Conservation (phyloP, 805 yeast genomes). For the Scheffersomyces amazonensis region DNA sequence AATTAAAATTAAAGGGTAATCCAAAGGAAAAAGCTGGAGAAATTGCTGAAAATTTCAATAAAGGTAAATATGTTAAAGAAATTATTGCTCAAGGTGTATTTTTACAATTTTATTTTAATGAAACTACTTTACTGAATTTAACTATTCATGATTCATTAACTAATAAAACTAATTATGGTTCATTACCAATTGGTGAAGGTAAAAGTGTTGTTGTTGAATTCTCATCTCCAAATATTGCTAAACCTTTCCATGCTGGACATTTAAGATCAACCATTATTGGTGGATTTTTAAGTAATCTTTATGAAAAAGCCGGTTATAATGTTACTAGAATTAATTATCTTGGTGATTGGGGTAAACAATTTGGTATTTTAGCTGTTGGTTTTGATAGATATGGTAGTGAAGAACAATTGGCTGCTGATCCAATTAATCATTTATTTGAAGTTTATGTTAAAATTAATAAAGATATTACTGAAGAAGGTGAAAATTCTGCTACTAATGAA, state of each 20-base stretch:
- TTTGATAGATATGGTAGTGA: conserved; percentile 82
- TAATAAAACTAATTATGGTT: conserved; percentile 65
- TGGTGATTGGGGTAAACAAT: conserved; percentile 99
- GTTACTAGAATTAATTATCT: conserved; percentile 89
- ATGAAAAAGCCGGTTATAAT: conserved; percentile 90
- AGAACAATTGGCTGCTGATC: conserved; percentile 66
- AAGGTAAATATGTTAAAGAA: conserved; percentile 62
- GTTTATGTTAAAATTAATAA: conserved; percentile 86
- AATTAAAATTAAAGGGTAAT: conserved; percentile 76
- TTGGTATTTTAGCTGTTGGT: conserved; percentile 93
- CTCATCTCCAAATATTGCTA: conserved; percentile 97
- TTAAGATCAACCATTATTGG: conserved; percentile 97
- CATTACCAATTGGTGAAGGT: conserved; percentile 59
- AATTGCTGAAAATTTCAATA: conserved; percentile 77
- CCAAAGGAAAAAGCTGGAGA: conserved; percentile 68
- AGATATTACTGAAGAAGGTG: conserved; percentile 67
- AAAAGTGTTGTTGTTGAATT: conserved; percentile 82
- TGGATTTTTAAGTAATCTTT: conserved; percentile 86
- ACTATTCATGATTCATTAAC: conserved; percentile 69
- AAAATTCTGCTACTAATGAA: conserved; percentile 60
- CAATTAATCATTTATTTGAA: conserved; percentile 91
- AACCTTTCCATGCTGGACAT: conserved; percentile 99
- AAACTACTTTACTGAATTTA: conserved; percentile 60
- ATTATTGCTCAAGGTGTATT: conserved; percentile 88
- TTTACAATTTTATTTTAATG: conserved; percentile 81